Evolutionary conservation across 805 yeast genomes (phyloP).

Genomic region (Hanseniaspora jakobsenii): DNA sequence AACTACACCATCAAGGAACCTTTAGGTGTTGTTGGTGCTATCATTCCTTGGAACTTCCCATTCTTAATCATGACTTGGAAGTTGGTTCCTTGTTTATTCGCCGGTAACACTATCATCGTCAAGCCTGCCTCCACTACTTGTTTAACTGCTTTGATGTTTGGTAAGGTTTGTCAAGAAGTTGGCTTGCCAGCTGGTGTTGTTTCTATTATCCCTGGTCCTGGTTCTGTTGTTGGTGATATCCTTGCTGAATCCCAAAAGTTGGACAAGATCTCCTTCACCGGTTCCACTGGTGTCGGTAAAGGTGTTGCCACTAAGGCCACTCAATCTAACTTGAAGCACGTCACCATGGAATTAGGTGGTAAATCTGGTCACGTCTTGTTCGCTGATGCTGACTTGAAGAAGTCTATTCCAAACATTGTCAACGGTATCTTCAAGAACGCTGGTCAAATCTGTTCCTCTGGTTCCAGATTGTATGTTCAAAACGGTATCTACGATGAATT

Average conservation of each 20-base stretch:
- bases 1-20: slow-evolving; percentile 63
- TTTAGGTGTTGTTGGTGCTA: slow-evolving; percentile 71
- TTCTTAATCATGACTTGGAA: slow-evolving; percentile 71
- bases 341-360: slow-evolving; percentile 74
- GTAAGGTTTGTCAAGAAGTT: slow-evolving; percentile 50
- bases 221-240: slow-evolving; percentile 60
- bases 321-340: slow-evolving; percentile 61
- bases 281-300: slow-evolving; percentile 68
- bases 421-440: slow-evolving; percentile 67
- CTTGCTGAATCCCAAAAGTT: slow-evolving; percentile 56
- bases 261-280: slow-evolving; percentile 70
- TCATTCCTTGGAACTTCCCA: slow-evolving; percentile 81
- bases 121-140: slow-evolving; percentile 74
- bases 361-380: slow-evolving; percentile 69
- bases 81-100: slow-evolving; percentile 64
- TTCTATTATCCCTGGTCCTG: slow-evolving; percentile 64
- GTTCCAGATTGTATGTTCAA: slow-evolving; percentile 67
- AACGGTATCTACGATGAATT: slow-evolving; percentile 57
- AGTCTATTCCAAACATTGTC: slow-evolving; percentile 38
- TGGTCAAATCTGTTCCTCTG: slow-evolving; percentile 76
- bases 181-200: slow-evolving; percentile 68
- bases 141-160: slow-evolving; percentile 54
- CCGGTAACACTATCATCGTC: slow-evolving; percentile 61
- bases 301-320: slow-evolving; percentile 59
- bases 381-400: slow-evolving; percentile 46